Evolutionary conservation across 176 grass and related monocot genomes (phyloP).

Genomic region (sorghum (Sorghum bicolor)): DNA sequence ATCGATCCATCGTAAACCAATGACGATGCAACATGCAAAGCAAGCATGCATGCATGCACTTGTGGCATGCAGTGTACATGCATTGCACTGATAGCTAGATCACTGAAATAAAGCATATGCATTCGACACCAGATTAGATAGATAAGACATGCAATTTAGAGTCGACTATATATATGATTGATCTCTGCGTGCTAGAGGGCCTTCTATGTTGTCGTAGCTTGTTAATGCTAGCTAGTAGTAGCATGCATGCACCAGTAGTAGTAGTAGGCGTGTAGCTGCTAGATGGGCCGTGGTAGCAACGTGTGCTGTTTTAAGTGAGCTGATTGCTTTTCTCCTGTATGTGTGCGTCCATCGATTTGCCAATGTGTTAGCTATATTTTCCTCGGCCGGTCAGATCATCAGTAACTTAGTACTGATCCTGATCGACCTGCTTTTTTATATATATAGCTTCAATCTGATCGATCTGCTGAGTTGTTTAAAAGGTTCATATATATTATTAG

Average conservation of each 20-base stretch:
- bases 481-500: too few relatives aligned
- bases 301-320: conserved; percentile 19
- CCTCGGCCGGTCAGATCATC: neutral
- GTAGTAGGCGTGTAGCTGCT: neutral
- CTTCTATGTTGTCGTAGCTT: neutral
- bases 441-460: too few relatives aligned
- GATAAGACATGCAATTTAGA: conserved; percentile 16
- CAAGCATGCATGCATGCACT: neutral
- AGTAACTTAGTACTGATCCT: neutral
- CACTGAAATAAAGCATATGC: neutral
- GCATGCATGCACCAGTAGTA: too few relatives aligned
- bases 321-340: neutral
- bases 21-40: neutral
- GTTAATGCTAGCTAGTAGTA: neutral
- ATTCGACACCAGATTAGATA: neutral
- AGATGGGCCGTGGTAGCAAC: conserved; percentile 15
- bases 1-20: too few relatives aligned
- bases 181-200: neutral
- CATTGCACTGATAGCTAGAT: neutral
- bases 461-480: neutral
- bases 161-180: conserved; percentile 12
- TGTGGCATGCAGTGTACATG: neutral
- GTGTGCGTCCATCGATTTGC: neutral
- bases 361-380: neutral
- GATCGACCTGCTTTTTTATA: too few relatives aligned